Evolutionary conservation across 495 filamentous ascomycete species (phyloP), one percentile per base, ranked within the genome.

Genomic region (Endocarpon pusillum): DNA sequence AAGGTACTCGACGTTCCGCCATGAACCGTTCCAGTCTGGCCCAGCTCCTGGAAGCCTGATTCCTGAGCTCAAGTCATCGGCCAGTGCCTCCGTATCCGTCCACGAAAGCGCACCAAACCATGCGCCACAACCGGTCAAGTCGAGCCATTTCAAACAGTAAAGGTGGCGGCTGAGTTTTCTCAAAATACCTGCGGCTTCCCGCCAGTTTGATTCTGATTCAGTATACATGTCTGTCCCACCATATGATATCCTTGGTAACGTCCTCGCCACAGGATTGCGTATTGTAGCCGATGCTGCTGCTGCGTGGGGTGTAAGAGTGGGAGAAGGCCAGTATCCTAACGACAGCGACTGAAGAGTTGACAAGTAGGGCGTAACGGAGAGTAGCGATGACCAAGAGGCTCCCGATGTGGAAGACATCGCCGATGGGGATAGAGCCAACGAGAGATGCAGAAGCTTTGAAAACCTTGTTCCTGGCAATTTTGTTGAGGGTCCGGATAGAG

Each of bases 241-340:
- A 38, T 78, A 73, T 16, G 61, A 55, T 17, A 81, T 36, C 12
- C 49, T 44, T 4, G 54, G 53, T 3, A 67, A 53, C 10, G 61
- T 55, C 6, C 62, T 47, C 19, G 62, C 60, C 3, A 38, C 29
- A 11, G 49, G 45, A 36, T 52, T 42, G 10, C 48, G 47, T 18
- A 55, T 21, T 11, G 39, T 66, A 2, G 74, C 58, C 21, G 59
- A 64, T 8, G 42, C 53, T 5, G 28, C 28, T 4, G 12, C 12
- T 11, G 69, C 50, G 37, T 76, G 71, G 4, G 78, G 78, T 4
- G 70, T 77, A 1, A 78, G 49, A 1, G 64, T 67, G 1, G 84
- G 84, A 14, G 66, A 57, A 2, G 85, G 82, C 85, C 85, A 94
- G 48, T 77, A 69, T 6, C 80, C 77, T 3, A 92, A 57, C 19